A percentile compares a stretch with the other conserved stretches of the same genome.
These are phyloP conservation scores for Phytophthora sp. DNA, from an alignment of 352 stramenopile species.

Conservation along the genomic window DNA sequence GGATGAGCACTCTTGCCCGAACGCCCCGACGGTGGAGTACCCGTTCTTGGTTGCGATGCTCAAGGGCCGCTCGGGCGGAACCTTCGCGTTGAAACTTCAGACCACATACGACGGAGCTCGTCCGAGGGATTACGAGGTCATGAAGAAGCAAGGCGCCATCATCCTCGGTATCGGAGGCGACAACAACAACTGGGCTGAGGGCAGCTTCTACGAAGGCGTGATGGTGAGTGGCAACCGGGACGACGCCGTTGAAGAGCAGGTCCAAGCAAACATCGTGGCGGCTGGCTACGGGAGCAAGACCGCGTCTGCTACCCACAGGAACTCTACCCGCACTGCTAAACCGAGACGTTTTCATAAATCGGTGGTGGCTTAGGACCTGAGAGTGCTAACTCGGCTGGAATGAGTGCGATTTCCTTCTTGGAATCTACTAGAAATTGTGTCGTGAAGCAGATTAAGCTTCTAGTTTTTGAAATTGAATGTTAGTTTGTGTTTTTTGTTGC, in stretches of 20 bases:
- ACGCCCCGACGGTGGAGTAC: slow-evolving; percentile 9
- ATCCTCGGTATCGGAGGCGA: slow-evolving; percentile 27
- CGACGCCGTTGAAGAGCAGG: slow-evolving; percentile 12
- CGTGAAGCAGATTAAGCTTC: too few species aligned
- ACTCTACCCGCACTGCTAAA: too few species aligned
- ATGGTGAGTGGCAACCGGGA: slow-evolving; percentile 21
- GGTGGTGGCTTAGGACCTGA: too few species aligned
- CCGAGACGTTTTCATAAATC: too few species aligned
- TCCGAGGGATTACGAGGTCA: slow-evolving; percentile 17
- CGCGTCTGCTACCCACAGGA: too few species aligned
- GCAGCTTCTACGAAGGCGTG: slow-evolving; percentile 25
- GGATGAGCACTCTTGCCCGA: slow-evolving; percentile 9
- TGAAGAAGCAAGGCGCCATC: slow-evolving; percentile 31
- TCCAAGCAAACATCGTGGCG: slow-evolving; percentile 23
- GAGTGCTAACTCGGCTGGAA: too few species aligned
- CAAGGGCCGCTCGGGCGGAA: slow-evolving; percentile 23
- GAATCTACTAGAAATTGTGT: too few species aligned
- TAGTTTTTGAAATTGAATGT: too few species aligned
- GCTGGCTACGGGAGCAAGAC: slow-evolving; percentile 11
- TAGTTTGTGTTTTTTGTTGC: too few species aligned
- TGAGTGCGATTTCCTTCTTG: too few species aligned
- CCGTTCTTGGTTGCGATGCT: slow-evolving; percentile 26
- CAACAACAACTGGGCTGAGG: slow-evolving; percentile 22
- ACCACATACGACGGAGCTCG: slow-evolving; percentile 27
- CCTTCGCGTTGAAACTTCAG: slow-evolving; percentile 15